These are phyloP conservation scores for Penicillium sp. DNA, from an alignment of 2,329 filamentous ascomycete genomes.

Conservation along the genomic window DNA sequence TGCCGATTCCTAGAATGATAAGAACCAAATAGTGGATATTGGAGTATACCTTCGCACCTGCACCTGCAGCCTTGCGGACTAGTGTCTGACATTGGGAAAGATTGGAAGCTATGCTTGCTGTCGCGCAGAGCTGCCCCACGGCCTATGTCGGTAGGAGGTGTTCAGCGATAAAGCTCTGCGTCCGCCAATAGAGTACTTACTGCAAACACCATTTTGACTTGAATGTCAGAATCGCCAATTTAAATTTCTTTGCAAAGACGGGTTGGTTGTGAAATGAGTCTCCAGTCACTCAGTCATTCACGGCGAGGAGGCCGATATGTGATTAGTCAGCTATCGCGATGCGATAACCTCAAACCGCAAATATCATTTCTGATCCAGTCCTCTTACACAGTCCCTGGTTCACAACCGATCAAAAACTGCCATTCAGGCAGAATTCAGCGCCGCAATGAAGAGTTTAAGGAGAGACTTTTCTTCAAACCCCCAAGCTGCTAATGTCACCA, in stretches of 20 bases:
- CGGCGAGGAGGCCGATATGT: constrained; percentile 3
- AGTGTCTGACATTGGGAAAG: constrained; percentile 71
- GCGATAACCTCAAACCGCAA: constrained; percentile 24
- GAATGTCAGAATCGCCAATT: background rate
- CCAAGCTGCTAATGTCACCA: constrained; percentile 71
- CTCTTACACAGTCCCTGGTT: constrained; percentile 7
- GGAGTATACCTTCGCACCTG: constrained; percentile 66
- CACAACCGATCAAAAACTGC: constrained; percentile 6
- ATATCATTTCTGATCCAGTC: constrained; percentile 16
- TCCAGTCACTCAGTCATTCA: background rate
- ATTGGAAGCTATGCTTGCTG: constrained; percentile 71
- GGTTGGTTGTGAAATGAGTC: background rate
- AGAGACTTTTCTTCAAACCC: constrained; percentile 52
- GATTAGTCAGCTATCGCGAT: constrained; percentile 24
- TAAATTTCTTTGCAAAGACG: background rate
- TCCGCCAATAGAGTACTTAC: constrained; percentile 15
- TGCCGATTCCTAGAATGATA: background rate
- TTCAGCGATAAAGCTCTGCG: constrained; percentile 3
- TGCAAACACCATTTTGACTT: constrained; percentile 26
- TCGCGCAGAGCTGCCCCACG: constrained; percentile 85
- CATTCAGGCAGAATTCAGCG: constrained; percentile 11
- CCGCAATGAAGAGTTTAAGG: constrained; percentile 60
- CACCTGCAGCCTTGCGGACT: constrained; percentile 65
- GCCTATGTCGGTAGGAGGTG: constrained; percentile 52
- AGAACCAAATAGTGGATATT: background rate